Evolutionary conservation across 2,329 filamentous ascomycete genomes (phyloP).

Genomic region (Colletotrichum echinochloae): DNA sequence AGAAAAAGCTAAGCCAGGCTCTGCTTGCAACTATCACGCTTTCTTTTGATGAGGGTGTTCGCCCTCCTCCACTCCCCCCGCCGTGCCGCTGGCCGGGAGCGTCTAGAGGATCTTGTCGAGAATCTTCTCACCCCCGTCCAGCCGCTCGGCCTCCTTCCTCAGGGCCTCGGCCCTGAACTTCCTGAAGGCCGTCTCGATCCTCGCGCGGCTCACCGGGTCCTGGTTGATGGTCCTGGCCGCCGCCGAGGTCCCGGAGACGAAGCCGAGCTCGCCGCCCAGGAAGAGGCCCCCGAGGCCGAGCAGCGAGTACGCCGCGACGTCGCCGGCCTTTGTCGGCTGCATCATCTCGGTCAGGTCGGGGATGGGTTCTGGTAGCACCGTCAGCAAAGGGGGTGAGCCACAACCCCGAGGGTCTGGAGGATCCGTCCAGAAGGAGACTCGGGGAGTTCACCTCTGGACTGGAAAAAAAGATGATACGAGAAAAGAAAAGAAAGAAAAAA

Average conservation of each 20-base stretch:
- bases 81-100: not conserved
- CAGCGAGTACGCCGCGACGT: slow-evolving; percentile 72
- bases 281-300: slow-evolving; percentile 72
- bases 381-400: too few species aligned
- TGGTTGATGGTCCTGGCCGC: slow-evolving; percentile 64
- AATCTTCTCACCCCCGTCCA: slow-evolving; percentile 56
- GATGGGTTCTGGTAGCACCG: slow-evolving; percentile 60
- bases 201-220: slow-evolving; percentile 64
- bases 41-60: too few species aligned
- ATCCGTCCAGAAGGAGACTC: too few species aligned
- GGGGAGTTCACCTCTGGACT: too few species aligned
- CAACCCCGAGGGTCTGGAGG: too few species aligned
- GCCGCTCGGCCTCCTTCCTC: slow-evolving; percentile 65
- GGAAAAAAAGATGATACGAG: too few species aligned
- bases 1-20: too few species aligned
- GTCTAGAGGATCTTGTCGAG: slow-evolving; percentile 30
- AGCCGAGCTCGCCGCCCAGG: slow-evolving; percentile 72
- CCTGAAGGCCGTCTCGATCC: slow-evolving; percentile 73
- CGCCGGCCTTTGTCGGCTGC: slow-evolving; percentile 68
- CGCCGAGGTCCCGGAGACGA: slow-evolving; percentile 67
- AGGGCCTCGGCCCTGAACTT: slow-evolving; percentile 73
- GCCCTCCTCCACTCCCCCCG: too few species aligned
- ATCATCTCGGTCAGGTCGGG: slow-evolving; percentile 71
- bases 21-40: too few species aligned
- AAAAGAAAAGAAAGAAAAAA: too few species aligned